Conservation (phyloP, 2,329 filamentous ascomycete species). For the Rachicladosporium sp. region DNA sequence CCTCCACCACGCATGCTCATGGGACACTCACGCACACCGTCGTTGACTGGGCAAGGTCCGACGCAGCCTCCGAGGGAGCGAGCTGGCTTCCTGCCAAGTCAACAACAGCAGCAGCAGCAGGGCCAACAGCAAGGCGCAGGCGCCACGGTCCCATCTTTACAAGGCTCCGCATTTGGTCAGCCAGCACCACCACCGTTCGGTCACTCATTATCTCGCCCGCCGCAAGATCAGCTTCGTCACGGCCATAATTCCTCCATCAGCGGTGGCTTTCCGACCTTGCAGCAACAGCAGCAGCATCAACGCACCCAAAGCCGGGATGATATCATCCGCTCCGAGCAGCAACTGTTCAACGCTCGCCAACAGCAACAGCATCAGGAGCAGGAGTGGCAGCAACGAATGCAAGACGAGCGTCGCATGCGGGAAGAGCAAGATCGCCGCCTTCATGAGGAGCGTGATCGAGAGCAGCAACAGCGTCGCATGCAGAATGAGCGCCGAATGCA, state of each 20-base stretch:
- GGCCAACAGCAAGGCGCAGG: constrained; percentile 10
- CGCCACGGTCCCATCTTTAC: background rate
- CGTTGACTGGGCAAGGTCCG: constrained; percentile 14
- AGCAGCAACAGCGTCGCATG: constrained; percentile 7
- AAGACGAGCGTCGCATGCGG: constrained; percentile 7
- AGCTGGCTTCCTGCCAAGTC: constrained; percentile 1
- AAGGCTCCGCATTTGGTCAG: constrained; percentile 6
- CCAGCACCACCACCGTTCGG: constrained; percentile 10
- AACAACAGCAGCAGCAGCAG: constrained; percentile 8
- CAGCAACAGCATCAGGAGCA: constrained; percentile 10
- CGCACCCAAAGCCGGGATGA: constrained; percentile 18
- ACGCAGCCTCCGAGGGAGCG: constrained; percentile 12
- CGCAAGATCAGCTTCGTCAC: constrained; percentile 19
- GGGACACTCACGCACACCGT: constrained; percentile 22
- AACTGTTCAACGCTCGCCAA: constrained; percentile 9
- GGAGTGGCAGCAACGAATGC: constrained; percentile 6
- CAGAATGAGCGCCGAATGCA: constrained; percentile 6
- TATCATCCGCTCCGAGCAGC: constrained; percentile 9
- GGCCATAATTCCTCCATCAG: constrained; percentile 19
- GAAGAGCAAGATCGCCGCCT: constrained; percentile 4
- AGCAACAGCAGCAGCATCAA: constrained; percentile 9
- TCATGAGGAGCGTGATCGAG: background rate
- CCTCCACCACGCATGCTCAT: constrained; percentile 21
- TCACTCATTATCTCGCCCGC: constrained; percentile 13
- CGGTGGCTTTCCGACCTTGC: constrained; percentile 9